Percentiles rank a stretch among this genome's conserved stretches.
phyloP scores from a whole-genome alignment of 139 green algal species.

The Chlamydomonas incerta region DNA sequence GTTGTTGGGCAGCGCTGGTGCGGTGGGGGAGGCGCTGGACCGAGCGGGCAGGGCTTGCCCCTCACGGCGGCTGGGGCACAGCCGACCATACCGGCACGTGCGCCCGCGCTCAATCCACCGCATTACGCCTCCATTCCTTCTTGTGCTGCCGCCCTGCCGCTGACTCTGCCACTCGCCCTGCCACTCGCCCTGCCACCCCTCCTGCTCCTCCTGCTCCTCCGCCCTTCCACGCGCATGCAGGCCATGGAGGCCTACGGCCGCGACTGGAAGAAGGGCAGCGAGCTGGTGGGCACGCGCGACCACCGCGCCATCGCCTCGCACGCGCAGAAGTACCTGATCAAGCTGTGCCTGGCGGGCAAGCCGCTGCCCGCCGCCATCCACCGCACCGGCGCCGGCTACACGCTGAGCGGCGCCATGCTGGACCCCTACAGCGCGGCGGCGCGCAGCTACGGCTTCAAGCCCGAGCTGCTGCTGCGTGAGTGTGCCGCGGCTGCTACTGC shows the following conservation, averaged over 20 bases:
- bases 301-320: conserved; percentile 70
- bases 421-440: conserved; percentile 81
- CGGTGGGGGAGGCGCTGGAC: no score
- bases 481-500: background rate
- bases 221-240: background rate
- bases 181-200: no score
- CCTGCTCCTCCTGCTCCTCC: no score
- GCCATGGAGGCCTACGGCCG: conserved; percentile 70
- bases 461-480: conserved; percentile 71
- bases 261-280: conserved; percentile 73
- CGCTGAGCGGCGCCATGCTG: conserved; percentile 81
- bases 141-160: no score
- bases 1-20: no score
- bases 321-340: conserved; percentile 88
- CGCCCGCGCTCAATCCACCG: no score
- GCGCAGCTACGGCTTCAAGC: conserved; percentile 81
- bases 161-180: no score
- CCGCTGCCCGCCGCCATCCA: conserved; percentile 70
- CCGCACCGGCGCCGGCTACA: conserved; percentile 72
- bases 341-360: conserved; percentile 78
- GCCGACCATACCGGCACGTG: no score
- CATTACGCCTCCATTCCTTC: no score
- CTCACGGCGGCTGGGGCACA: no score
- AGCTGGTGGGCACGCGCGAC: conserved; percentile 75
- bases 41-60: no score